Base-by-base conservation (phyloP, 305 asterid species). In the Fraxinus dipetala region DNA sequence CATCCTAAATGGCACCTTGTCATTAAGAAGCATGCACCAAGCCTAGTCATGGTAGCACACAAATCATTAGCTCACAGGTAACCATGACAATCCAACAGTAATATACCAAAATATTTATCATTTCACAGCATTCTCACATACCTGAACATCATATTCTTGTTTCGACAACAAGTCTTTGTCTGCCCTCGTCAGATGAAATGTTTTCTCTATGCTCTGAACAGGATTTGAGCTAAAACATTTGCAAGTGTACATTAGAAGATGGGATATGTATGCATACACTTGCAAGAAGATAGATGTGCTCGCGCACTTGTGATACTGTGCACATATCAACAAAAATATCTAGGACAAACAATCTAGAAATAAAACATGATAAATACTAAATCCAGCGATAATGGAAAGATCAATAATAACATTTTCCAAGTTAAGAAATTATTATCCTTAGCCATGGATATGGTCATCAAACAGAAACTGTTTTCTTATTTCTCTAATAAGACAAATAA, bases 21-120 rank as follows among this genome's bases (percentile, higher is more conserved):
- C 99, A 82, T 92, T 96, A 74, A 96, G 94, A 86, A 96, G 98
- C 97, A 96, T 96, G 92, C 98, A 93, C 99, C 99, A 96, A 14
- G 95, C 99, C 99, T 96, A 82, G 78, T 83, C 87, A 92, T 51
- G 80, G 77, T 36, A 83, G 22, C 85, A 82, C 76, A 76, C 28
- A 61, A 81, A 80, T 28, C 80, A 75, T 83, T 70, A 70, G 43
- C 54, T 76, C 13, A 10, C 36, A 80, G 70, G 81, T 84, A 70
- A 70, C 43, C 34, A 65, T 26, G 73, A 65, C 20, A 70, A 30
- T 30, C 22, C 76, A 31, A 32, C 40, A 31, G 22, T 30, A 70
- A 5, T 14, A 14, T 31, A 70, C 76, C 36, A 70, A 5, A 31
- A 31, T 14, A 70, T 13, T 67, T 67, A 43, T 75, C 14, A 56